phyloP scores from a whole-genome alignment of 2,329 filamentous ascomycete species.

The Colletotrichum tropicale region DNA sequence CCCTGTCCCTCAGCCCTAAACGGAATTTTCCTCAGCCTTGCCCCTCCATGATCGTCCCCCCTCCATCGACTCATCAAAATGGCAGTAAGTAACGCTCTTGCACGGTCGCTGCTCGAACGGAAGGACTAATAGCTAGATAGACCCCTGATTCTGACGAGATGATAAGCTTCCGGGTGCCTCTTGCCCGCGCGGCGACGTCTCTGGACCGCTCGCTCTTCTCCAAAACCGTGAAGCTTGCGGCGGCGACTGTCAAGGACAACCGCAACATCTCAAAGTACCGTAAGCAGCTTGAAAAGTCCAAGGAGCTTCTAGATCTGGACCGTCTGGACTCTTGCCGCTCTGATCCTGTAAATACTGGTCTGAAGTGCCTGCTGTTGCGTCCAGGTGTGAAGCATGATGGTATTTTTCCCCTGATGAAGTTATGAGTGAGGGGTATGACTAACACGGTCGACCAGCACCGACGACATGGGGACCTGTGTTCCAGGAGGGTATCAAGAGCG shows the following conservation, averaged over 20 bases:
- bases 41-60: slow-evolving; percentile 11
- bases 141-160: slow-evolving; percentile 41
- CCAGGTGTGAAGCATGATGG: slow-evolving; percentile 60
- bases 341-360: slow-evolving; percentile 65
- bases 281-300: slow-evolving; percentile 66
- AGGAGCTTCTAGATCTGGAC: slow-evolving; percentile 69
- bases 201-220: slow-evolving; percentile 86
- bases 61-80: slow-evolving; percentile 16
- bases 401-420: slow-evolving; percentile 28
- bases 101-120: not conserved
- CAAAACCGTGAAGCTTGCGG: slow-evolving; percentile 76
- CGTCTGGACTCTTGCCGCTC: slow-evolving; percentile 66
- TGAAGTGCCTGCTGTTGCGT: slow-evolving; percentile 66
- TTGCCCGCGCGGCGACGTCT: slow-evolving; percentile 78
- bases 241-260: slow-evolving; percentile 77
- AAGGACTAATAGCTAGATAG: not conserved
- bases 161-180: slow-evolving; percentile 75
- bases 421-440: not conserved
- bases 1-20: slow-evolving; percentile 13
- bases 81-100: slow-evolving; percentile 12
- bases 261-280: slow-evolving; percentile 77
- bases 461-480: slow-evolving; percentile 79
- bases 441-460: slow-evolving; percentile 49
- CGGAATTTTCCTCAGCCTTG: slow-evolving; percentile 32
- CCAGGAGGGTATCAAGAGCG: slow-evolving; percentile 68